Evolutionary conservation across 116 monocot genomes (phyloP).

Genomic region (Cymodocea nodosa): DNA sequence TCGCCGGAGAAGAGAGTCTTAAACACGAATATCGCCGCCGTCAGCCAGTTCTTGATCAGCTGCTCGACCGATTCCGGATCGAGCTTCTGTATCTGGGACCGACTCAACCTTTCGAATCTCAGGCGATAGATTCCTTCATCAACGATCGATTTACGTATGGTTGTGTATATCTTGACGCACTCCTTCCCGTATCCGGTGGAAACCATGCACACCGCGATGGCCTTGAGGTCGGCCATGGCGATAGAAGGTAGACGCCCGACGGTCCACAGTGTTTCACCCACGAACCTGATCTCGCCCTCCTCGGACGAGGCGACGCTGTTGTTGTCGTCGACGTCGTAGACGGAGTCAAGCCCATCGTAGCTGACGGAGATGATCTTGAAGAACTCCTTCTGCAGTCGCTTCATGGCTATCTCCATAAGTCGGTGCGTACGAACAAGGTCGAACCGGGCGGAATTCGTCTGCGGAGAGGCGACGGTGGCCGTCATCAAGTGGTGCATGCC

Average conservation of each 20-base stretch:
- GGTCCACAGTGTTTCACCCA: neutral
- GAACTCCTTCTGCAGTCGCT: constrained; percentile 27
- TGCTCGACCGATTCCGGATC: constrained; percentile 30
- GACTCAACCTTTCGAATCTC: constrained; percentile 24
- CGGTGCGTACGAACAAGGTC: constrained; percentile 17
- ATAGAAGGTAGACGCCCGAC: neutral
- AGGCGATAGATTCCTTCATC: constrained; percentile 32
- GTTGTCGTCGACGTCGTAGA: neutral
- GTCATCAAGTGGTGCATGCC: constrained; percentile 19
- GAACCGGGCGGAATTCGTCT: neutral
- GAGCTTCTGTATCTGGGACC: constrained; percentile 34
- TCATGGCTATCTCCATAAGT: constrained; percentile 26
- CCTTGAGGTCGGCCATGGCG: constrained; percentile 4
- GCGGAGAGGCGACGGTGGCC: neutral
- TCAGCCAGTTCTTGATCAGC: constrained; percentile 37
- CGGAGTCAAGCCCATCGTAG: constrained; percentile 8
- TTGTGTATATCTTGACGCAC: constrained; percentile 43
- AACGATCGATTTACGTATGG: constrained; percentile 36
- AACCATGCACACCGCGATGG: constrained; percentile 61
- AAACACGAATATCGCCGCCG: constrained; percentile 22
- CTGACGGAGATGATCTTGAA: constrained; percentile 24
- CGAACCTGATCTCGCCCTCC: constrained; percentile 14
- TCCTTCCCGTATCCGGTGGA: constrained; percentile 54
- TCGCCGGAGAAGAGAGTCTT: constrained; percentile 32
- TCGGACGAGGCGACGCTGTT: neutral